Percentiles rank a stretch among this genome's conserved stretches.
Conservation (phyloP, 257 asterid species). For the Capsicum pubescens region DNA sequence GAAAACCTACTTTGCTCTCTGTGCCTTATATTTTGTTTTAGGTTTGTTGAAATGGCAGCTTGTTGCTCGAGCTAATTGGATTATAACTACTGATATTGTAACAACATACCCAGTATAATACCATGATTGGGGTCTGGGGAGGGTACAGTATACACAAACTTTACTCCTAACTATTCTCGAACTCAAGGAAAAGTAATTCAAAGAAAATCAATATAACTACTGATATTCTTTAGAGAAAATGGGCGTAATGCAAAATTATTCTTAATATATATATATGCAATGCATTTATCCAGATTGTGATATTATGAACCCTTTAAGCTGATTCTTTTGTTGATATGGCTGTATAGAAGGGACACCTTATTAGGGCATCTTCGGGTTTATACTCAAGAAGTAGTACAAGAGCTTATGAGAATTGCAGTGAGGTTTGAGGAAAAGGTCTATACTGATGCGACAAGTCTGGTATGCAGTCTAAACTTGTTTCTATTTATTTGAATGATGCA, state of each 20-base stretch:
- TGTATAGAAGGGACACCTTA: slow-evolving; percentile 69
- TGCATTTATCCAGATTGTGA: slow-evolving; percentile 15
- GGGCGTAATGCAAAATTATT: not conserved
- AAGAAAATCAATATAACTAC: not conserved
- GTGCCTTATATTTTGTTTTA: not conserved
- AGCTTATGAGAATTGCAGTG: slow-evolving; percentile 70
- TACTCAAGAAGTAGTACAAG: slow-evolving; percentile 67
- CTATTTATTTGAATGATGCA: not conserved
- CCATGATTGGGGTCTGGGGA: too few relatives aligned
- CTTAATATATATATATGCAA: not conserved
- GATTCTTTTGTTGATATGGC: slow-evolving; percentile 16
- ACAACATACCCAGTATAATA: too few relatives aligned
- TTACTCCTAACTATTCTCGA: too few relatives aligned
- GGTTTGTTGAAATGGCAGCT: not conserved
- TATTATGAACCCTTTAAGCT: slow-evolving; percentile 10
- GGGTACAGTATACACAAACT: too few relatives aligned
- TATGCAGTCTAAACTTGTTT: slow-evolving; percentile 24
- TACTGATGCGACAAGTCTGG: slow-evolving; percentile 78
- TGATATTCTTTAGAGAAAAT: not conserved
- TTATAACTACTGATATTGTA: not conserved
- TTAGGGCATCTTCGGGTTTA: slow-evolving; percentile 77
- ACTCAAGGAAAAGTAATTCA: too few relatives aligned
- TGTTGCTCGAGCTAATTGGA: not conserved
- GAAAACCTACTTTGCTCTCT: not conserved
- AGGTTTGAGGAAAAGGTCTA: slow-evolving; percentile 84